These are phyloP conservation scores for Fusarium virguliforme DNA, from an alignment of 2,329 filamentous ascomycete genomes.

Conservation along the genomic window DNA sequence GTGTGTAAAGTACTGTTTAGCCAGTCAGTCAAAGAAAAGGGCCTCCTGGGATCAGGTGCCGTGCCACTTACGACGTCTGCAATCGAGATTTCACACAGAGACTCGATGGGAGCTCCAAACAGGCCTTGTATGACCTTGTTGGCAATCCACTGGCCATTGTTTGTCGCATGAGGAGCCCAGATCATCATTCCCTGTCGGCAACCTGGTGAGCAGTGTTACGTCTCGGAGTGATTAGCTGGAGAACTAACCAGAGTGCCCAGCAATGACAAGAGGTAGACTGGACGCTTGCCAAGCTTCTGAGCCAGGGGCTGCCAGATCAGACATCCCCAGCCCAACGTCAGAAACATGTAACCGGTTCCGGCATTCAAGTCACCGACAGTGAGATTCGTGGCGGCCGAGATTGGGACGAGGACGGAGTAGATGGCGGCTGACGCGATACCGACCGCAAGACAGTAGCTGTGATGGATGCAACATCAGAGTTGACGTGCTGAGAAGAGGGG, in stretches of 20 bases:
- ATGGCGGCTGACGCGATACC: slow-evolving; percentile 15
- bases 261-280: slow-evolving; percentile 50
- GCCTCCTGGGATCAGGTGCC: too few species aligned
- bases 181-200: slow-evolving; percentile 15
- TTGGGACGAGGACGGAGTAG: slow-evolving; percentile 13
- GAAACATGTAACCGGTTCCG: slow-evolving; percentile 46
- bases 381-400: slow-evolving; percentile 5
- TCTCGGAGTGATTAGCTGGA: not conserved
- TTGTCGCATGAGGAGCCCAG: slow-evolving; percentile 20
- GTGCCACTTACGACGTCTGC: slow-evolving; percentile 8
- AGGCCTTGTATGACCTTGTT: slow-evolving; percentile 21
- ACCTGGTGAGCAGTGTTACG: not conserved
- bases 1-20: slow-evolving; percentile 23
- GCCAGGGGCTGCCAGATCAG: slow-evolving; percentile 55
- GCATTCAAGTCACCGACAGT: slow-evolving; percentile 13
- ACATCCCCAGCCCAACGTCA: slow-evolving; percentile 56
- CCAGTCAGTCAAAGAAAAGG: not conserved
- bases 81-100: slow-evolving; percentile 16
- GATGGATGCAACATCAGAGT: slow-evolving; percentile 28
- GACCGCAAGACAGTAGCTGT: not conserved
- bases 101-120: slow-evolving; percentile 20
- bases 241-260: slow-evolving; percentile 12
- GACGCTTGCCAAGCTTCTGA: slow-evolving; percentile 53
- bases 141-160: slow-evolving; percentile 17
- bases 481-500: not conserved